Percentiles rank a stretch among this genome's conserved stretches.
Conservation (phyloP, 306 rosid genomes). For the Dryas octopetala region DNA sequence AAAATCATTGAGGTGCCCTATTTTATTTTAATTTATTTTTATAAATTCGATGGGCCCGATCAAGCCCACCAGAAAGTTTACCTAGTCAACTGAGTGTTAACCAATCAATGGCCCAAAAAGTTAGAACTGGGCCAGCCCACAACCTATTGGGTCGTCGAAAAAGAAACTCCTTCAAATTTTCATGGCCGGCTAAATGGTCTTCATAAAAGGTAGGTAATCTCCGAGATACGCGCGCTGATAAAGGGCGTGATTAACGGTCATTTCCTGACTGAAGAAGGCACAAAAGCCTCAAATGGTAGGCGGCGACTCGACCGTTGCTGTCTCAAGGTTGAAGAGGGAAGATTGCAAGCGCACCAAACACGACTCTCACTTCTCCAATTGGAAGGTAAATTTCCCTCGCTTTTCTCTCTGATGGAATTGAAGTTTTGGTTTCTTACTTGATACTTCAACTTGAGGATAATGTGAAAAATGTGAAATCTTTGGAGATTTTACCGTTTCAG, state of each 20-base stretch:
- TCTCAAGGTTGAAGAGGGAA: slow-evolving; percentile 59
- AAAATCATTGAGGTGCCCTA: no score
- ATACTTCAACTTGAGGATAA: neutral
- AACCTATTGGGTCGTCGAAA: no score
- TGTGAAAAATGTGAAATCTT: neutral
- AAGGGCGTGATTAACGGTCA: slow-evolving; percentile 22
- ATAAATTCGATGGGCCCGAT: no score
- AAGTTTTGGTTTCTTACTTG: neutral
- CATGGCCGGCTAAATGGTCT: neutral
- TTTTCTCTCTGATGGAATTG: neutral
- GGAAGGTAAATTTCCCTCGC: slow-evolving; percentile 55
- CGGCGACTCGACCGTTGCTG: slow-evolving; percentile 5
- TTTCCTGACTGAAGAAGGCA: neutral
- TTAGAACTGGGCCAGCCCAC: no score
- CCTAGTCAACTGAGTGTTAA: no score
- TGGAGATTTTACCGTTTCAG: neutral
- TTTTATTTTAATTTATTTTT: no score
- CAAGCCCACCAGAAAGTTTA: no score
- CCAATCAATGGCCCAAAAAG: no score
- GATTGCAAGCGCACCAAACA: slow-evolving; percentile 64
- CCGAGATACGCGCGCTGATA: neutral
- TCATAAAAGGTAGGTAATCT: neutral
- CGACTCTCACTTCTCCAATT: slow-evolving; percentile 54
- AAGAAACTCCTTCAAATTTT: no score
- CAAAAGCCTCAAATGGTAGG: slow-evolving; percentile 21